These are phyloP conservation scores for Monosporascus sp. DNA, from an alignment of 2,329 filamentous ascomycete genomes.

Conservation along the genomic window DNA sequence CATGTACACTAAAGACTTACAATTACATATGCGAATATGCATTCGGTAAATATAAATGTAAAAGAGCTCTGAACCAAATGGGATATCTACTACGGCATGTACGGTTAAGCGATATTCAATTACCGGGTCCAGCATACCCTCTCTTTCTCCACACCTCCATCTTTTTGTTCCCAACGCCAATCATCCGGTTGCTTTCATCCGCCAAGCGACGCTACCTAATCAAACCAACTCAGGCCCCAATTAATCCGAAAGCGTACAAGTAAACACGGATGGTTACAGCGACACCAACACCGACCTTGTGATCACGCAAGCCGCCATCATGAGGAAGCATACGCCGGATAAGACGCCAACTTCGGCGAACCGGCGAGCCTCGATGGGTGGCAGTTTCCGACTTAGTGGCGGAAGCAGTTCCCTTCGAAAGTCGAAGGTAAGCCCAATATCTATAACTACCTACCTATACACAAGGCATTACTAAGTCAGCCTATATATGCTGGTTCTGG, in stretches of 20 bases:
- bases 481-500: not conserved
- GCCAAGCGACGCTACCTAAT: not conserved
- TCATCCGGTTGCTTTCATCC: not conserved
- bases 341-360: not conserved
- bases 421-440: slow-evolving; percentile 22
- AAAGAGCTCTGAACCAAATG: no score
- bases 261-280: not conserved
- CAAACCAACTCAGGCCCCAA: not conserved
- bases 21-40: no score
- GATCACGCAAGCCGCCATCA: not conserved
- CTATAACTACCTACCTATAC: not conserved
- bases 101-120: no score
- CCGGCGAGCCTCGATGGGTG: not conserved
- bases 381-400: slow-evolving; percentile 16
- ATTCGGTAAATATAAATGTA: no score
- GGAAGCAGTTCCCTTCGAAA: slow-evolving; percentile 19
- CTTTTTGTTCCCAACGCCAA: no score
- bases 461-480: not conserved
- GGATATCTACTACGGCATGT: no score
- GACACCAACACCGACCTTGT: not conserved
- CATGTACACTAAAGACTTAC: no score
- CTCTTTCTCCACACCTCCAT: no score
- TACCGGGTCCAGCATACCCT: no score
- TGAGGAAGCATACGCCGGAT: not conserved
- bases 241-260: not conserved